A percentile compares a stretch with the other conserved stretches of the same genome.
These are phyloP conservation scores for Diphasiastrum complanatum DNA, from an alignment of 83 land plant genomes.

Conservation along the genomic window DNA sequence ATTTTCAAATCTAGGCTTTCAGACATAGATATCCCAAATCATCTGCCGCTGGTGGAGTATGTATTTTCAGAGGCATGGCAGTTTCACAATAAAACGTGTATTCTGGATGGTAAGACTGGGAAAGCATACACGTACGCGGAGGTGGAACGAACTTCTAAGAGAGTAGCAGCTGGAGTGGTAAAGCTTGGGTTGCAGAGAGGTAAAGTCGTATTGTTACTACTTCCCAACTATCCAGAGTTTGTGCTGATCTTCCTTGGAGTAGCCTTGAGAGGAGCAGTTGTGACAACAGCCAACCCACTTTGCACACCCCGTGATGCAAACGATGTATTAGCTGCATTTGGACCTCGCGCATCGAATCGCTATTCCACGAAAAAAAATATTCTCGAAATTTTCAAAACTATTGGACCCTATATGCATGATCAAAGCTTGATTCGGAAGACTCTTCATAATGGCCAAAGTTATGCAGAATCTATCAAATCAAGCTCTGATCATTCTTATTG, in stretches of 20 bases:
- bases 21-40: constrained; percentile 49
- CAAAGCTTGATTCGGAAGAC: no score
- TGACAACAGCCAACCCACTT: constrained; percentile 11
- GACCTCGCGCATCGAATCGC: no score
- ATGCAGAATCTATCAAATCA: no score
- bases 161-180: background rate
- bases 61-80: background rate
- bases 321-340: no score
- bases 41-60: constrained; percentile 59
- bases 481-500: no score
- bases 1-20: constrained; percentile 61
- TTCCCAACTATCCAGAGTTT: constrained; percentile 11
- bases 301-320: constrained; percentile 1
- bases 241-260: constrained; percentile 2
- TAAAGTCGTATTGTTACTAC: constrained; percentile 7
- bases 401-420: no score
- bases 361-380: no score
- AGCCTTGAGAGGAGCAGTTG: background rate
- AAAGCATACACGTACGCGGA: background rate
- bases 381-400: no score
- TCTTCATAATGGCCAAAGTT: no score
- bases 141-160: background rate
- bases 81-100: background rate
- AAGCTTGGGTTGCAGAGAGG: background rate
- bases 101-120: constrained; percentile 7